Conservation (phyloP, 306 rosid species). For the Arachis hypogaea region DNA sequence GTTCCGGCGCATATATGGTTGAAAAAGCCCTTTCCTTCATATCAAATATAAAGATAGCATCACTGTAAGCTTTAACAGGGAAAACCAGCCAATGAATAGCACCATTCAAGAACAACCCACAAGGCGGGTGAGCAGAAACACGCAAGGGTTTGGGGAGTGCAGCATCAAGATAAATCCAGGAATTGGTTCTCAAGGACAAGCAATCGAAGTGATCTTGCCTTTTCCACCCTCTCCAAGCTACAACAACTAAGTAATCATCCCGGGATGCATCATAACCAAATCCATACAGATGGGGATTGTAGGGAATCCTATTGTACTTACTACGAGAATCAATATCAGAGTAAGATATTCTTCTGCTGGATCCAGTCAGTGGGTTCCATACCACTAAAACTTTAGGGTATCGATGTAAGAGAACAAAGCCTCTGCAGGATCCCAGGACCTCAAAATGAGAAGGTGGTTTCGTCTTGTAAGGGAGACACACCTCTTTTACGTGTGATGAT, state of each 20-base stretch:
- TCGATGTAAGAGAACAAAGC: neutral
- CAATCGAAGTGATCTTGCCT: neutral
- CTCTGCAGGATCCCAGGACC: slow-evolving; percentile 3
- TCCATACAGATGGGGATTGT: neutral
- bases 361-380: neutral
- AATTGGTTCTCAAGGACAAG: neutral
- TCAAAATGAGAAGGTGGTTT: neutral
- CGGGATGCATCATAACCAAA: neutral
- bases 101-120: neutral
- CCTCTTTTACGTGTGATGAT: neutral
- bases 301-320: no score
- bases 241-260: neutral
- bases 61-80: neutral
- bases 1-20: neutral
- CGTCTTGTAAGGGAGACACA: neutral
- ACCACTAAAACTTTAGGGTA: neutral
- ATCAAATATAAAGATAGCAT: neutral
- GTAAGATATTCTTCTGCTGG: neutral
- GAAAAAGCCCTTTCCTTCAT: neutral
- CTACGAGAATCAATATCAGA: neutral
- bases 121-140: accelerated
- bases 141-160: neutral
- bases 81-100: neutral
- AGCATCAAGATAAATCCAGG: neutral
- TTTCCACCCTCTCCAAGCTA: neutral